Evolutionary conservation across 129 eudicot genomes (phyloP), one percentile per base, ranked within the genome.

Genomic region (Artemisia argyi): DNA sequence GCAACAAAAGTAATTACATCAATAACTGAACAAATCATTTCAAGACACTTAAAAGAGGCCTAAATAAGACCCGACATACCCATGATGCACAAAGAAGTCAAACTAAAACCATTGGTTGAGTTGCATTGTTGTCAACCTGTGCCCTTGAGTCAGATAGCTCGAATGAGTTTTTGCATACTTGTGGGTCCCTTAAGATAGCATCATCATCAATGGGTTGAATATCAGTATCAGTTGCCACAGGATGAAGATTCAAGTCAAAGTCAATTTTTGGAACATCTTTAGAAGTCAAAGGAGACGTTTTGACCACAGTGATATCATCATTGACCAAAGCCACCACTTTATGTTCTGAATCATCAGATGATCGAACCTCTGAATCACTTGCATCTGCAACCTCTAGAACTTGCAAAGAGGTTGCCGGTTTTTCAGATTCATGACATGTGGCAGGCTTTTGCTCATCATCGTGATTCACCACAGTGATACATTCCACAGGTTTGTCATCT

Each of bases 201-300:
- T 61, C 72, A 6, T 51, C 78, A 20, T 59, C 80, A 67, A 71
- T 32, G 26, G 69, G 59, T 26, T 47, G 76, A 16, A 28, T 16
- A 69, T 75, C 80, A 44, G 72, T 63, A 68, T 72, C 83, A 26
- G 67, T 65, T 66, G 74, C 77, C 20, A 46, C 44, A 53, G 75
- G 66, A 16, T 65, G 81, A 48, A 69, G 80, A 58, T 82, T 81
- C 59, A 74, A 51, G 62, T 78, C 88, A 15, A 64, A 79, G 1
- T 54, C 20, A 39, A n/a, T 56, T 48, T 76, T 75, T 8, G 52
- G 24, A 52, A 74, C 58, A 60, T 3, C 11, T 53, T 53, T 14
- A 18, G 67, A 68, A 53, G 75, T 66, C 54, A 48, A 35, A n/a
- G 44, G 26, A 44, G 60, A 70, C 17, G 8, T 14, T 58, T 44